These are phyloP conservation scores for Flaveria ramosissima DNA, from an alignment of 129 eudicot species.

Conservation along the genomic window DNA sequence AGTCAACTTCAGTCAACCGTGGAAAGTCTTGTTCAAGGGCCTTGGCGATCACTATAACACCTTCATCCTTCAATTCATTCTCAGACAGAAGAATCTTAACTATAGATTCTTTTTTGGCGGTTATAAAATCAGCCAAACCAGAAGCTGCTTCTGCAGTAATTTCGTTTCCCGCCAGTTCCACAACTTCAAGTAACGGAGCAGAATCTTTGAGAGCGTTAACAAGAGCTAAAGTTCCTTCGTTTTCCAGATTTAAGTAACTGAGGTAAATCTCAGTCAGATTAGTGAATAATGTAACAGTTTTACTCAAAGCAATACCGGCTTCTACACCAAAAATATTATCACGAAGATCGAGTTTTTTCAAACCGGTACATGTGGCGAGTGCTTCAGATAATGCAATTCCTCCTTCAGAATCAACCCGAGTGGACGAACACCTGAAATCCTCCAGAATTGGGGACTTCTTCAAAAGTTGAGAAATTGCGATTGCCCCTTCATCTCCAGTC, in stretches of 20 bases:
- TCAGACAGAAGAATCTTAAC: conserved; percentile 61
- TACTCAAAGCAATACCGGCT: conserved; percentile 61
- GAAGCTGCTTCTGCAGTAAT: conserved; percentile 60
- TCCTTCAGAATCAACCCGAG: conserved; percentile 62
- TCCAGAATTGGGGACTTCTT: conserved; percentile 45
- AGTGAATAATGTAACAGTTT: conserved; percentile 34
- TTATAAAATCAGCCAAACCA: conserved; percentile 51
- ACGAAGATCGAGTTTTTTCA: conserved; percentile 57
- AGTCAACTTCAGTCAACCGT: conserved; percentile 64
- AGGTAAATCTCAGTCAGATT: conserved; percentile 53
- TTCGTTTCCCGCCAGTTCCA: conserved; percentile 84
- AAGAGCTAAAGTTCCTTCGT: conserved; percentile 50
- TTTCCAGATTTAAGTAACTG: conserved; percentile 58
- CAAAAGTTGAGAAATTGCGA: conserved; percentile 51
- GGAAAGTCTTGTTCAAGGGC: conserved; percentile 58
- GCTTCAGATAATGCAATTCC: conserved; percentile 58
- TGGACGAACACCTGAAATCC: conserved; percentile 68
- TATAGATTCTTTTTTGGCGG: conserved; percentile 45
- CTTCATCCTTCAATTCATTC: conserved; percentile 76
- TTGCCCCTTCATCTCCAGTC: conserved; percentile 76
- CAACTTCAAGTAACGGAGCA: conserved; percentile 47
- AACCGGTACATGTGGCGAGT: conserved; percentile 38
- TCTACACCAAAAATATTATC: conserved; percentile 70
- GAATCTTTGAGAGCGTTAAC: conserved; percentile 46
- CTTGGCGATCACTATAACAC: conserved; percentile 60